Evolutionary conservation across 2,329 filamentous ascomycete species (phyloP), one percentile per base, ranked within the genome.

Genomic region (Ambrosiella cleistominuta): DNA sequence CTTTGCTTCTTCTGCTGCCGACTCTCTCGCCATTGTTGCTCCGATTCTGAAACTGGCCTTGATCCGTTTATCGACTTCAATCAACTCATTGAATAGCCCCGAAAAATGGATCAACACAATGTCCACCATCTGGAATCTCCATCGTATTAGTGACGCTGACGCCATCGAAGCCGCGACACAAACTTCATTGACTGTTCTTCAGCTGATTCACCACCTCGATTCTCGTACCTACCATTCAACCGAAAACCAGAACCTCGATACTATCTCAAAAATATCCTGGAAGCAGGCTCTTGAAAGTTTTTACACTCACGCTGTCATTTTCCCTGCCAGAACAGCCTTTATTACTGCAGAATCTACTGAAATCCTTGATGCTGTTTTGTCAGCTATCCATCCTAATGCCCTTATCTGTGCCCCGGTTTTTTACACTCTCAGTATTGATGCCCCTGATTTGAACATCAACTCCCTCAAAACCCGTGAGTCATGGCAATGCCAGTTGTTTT

Each of bases 81-180:
- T 39, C 19, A 36, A 54, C 15, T 42, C 38, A n/a, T 13, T 15
- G 4, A 27, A 13, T 27, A 64, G 67, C 5, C 51, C 45, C 6
- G 72, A 70, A 12, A 65, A 67, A 0, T 81, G 79, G 78, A 65
- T 80, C 17, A 65, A 68, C 3, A 74, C 70, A 1, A 66, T 76
- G 49, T 67, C 69, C 3, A 65, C 69, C 0, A 64, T 80, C 3
- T 82, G 78, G 79, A 70, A 74, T 17, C 68, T 81, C 5, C 78
- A 77, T 62, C 67, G 76, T n/a, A 75, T 76, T 60, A 72, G 70
- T 15, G 67, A 67, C 3, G 68, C 70, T 35, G 78, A 81, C 63
- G 68, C 68, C 2, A 61, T 71, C 7, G 73, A 78, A 44, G 74
- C 79, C 35, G 75, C 77, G 1, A 69, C 66, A 1, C 67, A 74